These are phyloP conservation scores for Colletotrichum sp. DNA, from an alignment of 2,329 filamentous ascomycete genomes.

Conservation along the genomic window DNA sequence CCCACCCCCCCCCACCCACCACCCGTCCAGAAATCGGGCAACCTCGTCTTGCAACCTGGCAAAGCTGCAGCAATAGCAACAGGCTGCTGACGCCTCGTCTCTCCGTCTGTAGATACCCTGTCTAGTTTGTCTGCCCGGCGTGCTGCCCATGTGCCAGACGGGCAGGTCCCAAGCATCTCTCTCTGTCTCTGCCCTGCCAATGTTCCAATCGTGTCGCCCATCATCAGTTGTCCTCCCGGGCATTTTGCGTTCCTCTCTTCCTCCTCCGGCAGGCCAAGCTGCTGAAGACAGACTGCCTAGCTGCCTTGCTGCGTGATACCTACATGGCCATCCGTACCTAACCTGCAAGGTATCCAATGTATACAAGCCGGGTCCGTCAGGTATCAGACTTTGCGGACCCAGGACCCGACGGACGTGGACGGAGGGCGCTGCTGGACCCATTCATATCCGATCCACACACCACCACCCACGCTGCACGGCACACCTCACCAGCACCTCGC, in stretches of 20 bases:
- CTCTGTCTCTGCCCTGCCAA: not conserved
- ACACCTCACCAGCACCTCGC: not conserved
- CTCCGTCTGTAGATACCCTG: not conserved
- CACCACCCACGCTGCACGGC: not conserved
- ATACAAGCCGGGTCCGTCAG: constrained; percentile 2
- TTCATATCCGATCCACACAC: constrained; percentile 8
- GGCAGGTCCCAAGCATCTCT: not conserved
- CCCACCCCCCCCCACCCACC: not conserved
- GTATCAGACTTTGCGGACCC: not conserved
- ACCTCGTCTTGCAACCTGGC: not conserved
- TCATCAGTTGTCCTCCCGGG: not conserved
- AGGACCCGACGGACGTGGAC: not conserved
- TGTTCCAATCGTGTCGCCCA: not conserved
- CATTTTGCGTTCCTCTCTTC: not conserved
- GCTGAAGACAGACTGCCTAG: not conserved
- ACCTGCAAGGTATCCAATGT: not conserved
- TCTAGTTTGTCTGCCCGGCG: not conserved
- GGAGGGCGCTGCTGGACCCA: not conserved
- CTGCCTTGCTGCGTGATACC: not conserved
- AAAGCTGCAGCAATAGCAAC: not conserved
- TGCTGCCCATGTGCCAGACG: not conserved
- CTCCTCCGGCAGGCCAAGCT: not conserved
- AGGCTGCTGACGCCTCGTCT: not conserved
- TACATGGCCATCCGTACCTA: not conserved
- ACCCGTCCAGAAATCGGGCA: not conserved